Conservation (phyloP, 192 early-diverging fungal genomes). For the Backusella westeae region DNA sequence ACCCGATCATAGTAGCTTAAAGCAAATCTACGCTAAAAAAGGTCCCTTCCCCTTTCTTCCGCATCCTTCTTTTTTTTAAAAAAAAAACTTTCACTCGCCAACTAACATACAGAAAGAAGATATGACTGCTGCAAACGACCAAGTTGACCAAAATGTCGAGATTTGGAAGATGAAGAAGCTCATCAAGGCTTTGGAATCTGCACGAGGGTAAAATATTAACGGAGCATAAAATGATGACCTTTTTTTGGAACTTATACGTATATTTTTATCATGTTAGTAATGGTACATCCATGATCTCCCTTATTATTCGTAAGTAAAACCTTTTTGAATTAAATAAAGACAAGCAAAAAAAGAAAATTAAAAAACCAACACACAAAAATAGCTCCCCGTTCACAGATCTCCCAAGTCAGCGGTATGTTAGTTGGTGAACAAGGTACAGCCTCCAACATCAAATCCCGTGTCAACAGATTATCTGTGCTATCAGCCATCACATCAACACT, state of each 20-base stretch:
- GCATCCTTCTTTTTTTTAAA: not conserved
- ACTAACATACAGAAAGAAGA: not conserved
- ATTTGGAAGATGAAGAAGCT: constrained; percentile 99
- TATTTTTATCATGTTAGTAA: constrained; percentile 54
- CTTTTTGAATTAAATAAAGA: not conserved
- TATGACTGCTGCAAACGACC: not conserved
- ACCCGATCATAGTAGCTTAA: not conserved
- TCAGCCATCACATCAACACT: constrained; percentile 98
- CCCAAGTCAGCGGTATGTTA: constrained; percentile 87
- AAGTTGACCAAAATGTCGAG: constrained; percentile 73
- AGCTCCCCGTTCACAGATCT: constrained; percentile 89
- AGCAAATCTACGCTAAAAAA: not conserved
- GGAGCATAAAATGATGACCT: not conserved
- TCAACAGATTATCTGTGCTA: constrained; percentile 96
- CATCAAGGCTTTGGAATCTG: constrained; percentile 92
- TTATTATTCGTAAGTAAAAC: constrained; percentile 77
- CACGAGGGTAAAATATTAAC: constrained; percentile 67
- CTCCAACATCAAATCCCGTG: constrained; percentile 99
- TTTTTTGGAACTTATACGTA: not conserved
- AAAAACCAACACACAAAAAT: not conserved
- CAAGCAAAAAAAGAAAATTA: not conserved
- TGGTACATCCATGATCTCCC: constrained; percentile 99
- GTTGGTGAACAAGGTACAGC: constrained; percentile 98
- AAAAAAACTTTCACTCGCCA: not conserved
- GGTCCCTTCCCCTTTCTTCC: not conserved